Conservation (phyloP, 2,329 filamentous ascomycete genomes). For the Metarhizium guizhouense region DNA sequence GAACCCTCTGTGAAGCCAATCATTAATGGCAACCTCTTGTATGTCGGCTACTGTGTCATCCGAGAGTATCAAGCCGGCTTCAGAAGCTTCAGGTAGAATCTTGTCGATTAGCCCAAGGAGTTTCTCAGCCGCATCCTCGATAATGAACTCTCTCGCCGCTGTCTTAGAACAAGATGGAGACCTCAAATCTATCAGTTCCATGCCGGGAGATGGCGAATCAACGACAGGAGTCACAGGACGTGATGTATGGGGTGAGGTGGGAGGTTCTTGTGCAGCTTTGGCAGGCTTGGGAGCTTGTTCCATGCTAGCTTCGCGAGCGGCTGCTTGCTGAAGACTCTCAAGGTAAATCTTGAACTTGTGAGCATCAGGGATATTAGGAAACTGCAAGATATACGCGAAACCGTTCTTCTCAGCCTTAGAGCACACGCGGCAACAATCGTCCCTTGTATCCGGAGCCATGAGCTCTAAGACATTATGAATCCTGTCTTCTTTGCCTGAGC, state of each 20-base stretch:
- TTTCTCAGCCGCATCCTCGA: slow-evolving; percentile 11
- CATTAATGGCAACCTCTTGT: slow-evolving; percentile 16
- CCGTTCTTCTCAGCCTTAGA: not conserved
- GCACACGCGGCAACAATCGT: slow-evolving; percentile 13
- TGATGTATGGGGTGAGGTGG: not conserved
- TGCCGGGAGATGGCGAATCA: not conserved
- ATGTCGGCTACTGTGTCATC: slow-evolving; percentile 12
- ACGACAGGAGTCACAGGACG: not conserved
- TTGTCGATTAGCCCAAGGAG: slow-evolving; percentile 8
- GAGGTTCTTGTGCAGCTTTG: not conserved
- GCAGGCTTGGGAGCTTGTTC: not conserved
- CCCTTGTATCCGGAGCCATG: slow-evolving; percentile 9
- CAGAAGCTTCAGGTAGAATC: slow-evolving; percentile 10
- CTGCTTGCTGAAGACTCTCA: slow-evolving; percentile 8
- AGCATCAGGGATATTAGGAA: slow-evolving; percentile 9
- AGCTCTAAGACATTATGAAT: slow-evolving; percentile 15
- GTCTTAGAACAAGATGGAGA: not conserved
- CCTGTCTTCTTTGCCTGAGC: slow-evolving; percentile 4
- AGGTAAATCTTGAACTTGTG: slow-evolving; percentile 9
- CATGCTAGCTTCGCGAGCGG: not conserved
- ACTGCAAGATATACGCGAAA: slow-evolving; percentile 10
- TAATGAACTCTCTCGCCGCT: not conserved
- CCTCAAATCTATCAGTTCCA: slow-evolving; percentile 6
- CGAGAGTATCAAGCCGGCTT: slow-evolving; percentile 4
- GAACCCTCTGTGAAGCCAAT: slow-evolving; percentile 16